phyloP scores from a whole-genome alignment of 306 rosid species.

The Begonia peltatifolia region DNA sequence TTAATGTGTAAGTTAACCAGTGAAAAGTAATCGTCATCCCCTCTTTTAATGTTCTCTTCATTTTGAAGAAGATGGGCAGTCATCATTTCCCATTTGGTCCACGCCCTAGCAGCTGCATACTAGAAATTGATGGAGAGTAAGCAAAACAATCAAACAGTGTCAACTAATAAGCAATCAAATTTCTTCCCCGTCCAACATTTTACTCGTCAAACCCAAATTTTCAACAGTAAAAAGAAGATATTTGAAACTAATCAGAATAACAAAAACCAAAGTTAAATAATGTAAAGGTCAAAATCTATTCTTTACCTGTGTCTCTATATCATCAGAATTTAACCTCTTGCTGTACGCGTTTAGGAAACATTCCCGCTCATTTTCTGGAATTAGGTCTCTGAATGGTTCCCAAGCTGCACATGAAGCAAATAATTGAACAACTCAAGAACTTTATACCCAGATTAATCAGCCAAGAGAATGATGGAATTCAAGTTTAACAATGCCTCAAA shows the following conservation, averaged over 20 bases:
- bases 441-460: neutral
- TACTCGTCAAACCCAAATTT: no score
- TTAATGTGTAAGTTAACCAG: constrained; percentile 35
- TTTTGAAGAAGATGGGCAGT: constrained; percentile 82
- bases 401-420: constrained; percentile 41
- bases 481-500: no score
- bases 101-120: constrained; percentile 96
- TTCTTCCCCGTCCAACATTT: no score
- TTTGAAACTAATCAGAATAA: neutral
- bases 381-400: constrained; percentile 86
- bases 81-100: constrained; percentile 99
- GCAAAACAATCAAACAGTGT: neutral
- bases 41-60: constrained; percentile 60
- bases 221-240: constrained; percentile 2
- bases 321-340: constrained; percentile 73
- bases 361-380: constrained; percentile 70
- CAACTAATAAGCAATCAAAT: constrained; percentile 4
- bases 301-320: constrained; percentile 60
- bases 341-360: constrained; percentile 62
- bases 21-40: constrained; percentile 75
- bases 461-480: no score
- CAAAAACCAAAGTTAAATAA: no score
- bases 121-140: constrained; percentile 21
- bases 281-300: no score
- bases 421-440: constrained; percentile 6